Evolutionary conservation across 2,329 filamentous ascomycete genomes (phyloP).

Genomic region (Leptographium wingfieldii): DNA sequence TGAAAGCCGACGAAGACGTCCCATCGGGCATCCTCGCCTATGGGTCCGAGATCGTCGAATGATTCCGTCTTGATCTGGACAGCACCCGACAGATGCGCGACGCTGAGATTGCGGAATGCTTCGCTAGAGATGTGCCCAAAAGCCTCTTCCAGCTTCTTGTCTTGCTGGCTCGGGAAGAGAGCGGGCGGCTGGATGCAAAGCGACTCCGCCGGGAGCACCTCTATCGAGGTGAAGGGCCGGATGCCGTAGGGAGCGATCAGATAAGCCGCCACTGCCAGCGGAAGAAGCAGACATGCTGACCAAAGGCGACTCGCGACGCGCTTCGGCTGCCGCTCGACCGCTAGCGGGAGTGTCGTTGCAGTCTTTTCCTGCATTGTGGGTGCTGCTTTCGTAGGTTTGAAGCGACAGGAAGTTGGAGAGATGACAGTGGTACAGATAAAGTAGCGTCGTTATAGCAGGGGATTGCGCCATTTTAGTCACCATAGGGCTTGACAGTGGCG

Average conservation of each 20-base stretch:
- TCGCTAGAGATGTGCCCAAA: slow-evolving; percentile 1
- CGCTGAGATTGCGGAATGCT: slow-evolving; percentile 14
- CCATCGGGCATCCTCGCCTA: slow-evolving; percentile 45
- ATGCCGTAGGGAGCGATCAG: not conserved
- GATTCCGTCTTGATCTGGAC: slow-evolving; percentile 20
- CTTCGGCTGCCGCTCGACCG: no score
- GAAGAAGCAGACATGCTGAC: not conserved
- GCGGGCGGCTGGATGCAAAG: slow-evolving; percentile 5
- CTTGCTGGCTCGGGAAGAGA: not conserved
- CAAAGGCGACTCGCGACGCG: not conserved
- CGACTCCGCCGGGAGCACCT: not conserved
- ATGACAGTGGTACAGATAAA: no score
- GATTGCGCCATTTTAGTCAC: no score
- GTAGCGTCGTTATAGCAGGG: no score
- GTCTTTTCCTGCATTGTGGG: no score
- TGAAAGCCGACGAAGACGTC: slow-evolving; percentile 43
- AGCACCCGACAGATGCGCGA: slow-evolving; percentile 18
- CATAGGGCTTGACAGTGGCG: no score
- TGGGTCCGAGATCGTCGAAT: slow-evolving; percentile 31
- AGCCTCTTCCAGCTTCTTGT: slow-evolving; percentile 1
- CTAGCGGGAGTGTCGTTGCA: no score
- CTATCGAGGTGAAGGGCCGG: not conserved
- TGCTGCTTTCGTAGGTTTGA: no score
- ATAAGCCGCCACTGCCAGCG: not conserved
- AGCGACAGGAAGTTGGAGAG: no score